Percentiles rank a stretch among this genome's conserved stretches.
phyloP scores from a whole-genome alignment of 495 filamentous ascomycete species.

The Terfezia claveryi region DNA sequence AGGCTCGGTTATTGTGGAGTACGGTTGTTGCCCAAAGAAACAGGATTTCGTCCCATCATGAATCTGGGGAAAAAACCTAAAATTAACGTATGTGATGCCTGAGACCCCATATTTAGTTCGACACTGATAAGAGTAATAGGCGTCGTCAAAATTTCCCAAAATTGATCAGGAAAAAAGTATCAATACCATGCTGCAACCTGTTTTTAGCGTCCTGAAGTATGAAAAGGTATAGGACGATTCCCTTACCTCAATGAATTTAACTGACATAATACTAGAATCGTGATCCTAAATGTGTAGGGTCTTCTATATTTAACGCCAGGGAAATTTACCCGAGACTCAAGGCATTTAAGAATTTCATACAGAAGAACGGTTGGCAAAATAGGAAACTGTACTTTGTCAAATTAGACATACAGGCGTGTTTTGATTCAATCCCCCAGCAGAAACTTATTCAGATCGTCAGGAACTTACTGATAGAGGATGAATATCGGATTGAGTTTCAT shows the following conservation, averaged over 20 bases:
- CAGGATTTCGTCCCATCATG: conserved; percentile 56
- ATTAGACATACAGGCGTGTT: conserved; percentile 75
- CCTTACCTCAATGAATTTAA: not conserved
- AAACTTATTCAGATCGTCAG: conserved; percentile 42
- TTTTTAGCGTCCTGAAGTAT: conserved; percentile 51
- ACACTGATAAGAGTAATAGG: too few relatives aligned
- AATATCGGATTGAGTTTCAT: conserved; percentile 55
- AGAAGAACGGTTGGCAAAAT: conserved; percentile 7
- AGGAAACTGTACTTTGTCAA: conserved; percentile 59
- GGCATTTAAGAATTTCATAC: conserved; percentile 35
- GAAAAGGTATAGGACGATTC: conserved; percentile 34
- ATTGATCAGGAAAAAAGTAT: conserved; percentile 41
- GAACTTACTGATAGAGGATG: conserved; percentile 36
- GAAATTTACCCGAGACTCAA: conserved; percentile 65
- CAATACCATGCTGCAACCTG: conserved; percentile 56
- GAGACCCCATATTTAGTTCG: too few relatives aligned
- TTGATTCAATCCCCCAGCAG: conserved; percentile 80
- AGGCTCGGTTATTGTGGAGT: conserved; percentile 55
- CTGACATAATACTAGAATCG: conserved; percentile 19
- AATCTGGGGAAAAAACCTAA: conserved; percentile 41
- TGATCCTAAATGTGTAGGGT: conserved; percentile 43
- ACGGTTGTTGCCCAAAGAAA: conserved; percentile 15
- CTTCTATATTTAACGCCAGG: conserved; percentile 54
- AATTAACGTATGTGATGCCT: too few relatives aligned
- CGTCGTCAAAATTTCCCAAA: too few relatives aligned